These are phyloP conservation scores for Alternaria atra DNA, from an alignment of 2,329 filamentous ascomycete species.

Conservation along the genomic window DNA sequence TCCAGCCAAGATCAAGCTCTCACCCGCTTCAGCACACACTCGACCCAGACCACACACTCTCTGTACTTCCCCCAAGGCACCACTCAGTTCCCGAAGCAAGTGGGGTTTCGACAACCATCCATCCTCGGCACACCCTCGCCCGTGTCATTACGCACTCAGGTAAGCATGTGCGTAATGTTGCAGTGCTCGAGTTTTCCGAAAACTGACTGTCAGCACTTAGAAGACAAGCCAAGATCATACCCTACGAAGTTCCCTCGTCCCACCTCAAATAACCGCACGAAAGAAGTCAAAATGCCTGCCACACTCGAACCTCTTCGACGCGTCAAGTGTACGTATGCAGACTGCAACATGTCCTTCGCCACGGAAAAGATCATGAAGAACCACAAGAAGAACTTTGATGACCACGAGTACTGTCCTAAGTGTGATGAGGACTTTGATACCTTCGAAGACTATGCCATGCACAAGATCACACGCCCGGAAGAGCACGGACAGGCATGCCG, in stretches of 20 bases:
- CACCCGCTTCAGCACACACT: not conserved
- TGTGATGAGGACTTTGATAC: slow-evolving; percentile 58
- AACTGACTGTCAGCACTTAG: not conserved
- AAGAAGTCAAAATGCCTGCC: slow-evolving; percentile 33
- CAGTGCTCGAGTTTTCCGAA: not conserved
- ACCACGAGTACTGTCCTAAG: slow-evolving; percentile 58
- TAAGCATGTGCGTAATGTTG: not conserved
- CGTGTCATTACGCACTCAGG: not conserved
- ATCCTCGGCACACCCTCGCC: not conserved
- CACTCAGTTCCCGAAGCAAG: no score
- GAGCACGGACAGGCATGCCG: slow-evolving; percentile 63
- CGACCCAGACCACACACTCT: not conserved
- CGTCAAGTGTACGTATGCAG: slow-evolving; percentile 55
- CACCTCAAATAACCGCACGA: not conserved
- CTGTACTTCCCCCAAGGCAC: not conserved
- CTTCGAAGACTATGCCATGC: slow-evolving; percentile 57
- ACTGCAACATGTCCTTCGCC: slow-evolving; percentile 59
- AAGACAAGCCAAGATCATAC: not conserved
- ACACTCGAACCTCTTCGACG: slow-evolving; percentile 30
- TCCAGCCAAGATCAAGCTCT: not conserved
- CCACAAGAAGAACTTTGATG: slow-evolving; percentile 59
- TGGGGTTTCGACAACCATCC: no score
- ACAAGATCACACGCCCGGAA: slow-evolving; percentile 54
- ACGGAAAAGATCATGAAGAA: slow-evolving; percentile 57
- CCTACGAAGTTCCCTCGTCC: not conserved